Evolutionary conservation across 805 yeast genomes (phyloP), one percentile per base, ranked within the genome.

Genomic region (Starmerella stigmatis): DNA sequence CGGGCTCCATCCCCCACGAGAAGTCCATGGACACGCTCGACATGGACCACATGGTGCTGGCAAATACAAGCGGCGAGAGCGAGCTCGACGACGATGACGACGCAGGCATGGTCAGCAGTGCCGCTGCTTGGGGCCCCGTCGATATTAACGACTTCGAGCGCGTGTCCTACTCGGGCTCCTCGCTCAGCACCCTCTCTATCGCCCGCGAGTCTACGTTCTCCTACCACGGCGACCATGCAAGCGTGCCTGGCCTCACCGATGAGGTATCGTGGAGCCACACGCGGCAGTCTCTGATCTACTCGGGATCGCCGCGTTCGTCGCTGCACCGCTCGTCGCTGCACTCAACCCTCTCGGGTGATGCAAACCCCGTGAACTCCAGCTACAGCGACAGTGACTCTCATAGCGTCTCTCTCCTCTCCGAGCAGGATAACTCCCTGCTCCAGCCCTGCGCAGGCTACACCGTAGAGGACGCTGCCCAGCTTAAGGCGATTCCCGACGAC

Each of bases 401-500:
- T 20, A 42, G 46, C 43, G 51, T 57, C 23, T 57, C 60, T 22
- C 48, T 57, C 20, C 47, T 57, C 19, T 52, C 57, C 29, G 60
- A 57, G 45, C 35, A 46, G n/a, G 52, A 55, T 17, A 48, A 47
- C 40, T 56, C 57, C 20, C 44, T 45, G 22, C 55, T 67, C 45
- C 65, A 43, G 30, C 60, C 60, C n/a, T 56, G 58, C 31, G 51
- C 49, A 4, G 78, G 77, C 12, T 65, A 72, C 41, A 66, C 74
- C 25, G 63, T 69, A n/a, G 73, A 71, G 4, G 80, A 78, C 2
- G 77, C 82, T 37, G 81, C 81, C 33, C 85, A 79, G 56, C 70
- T 86, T 39, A 94, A 94, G 1, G 81, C 82, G 5, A 76, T 88
- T 41, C 89, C 96, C 0, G 96, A 89, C 60, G 86, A 81, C 38